phyloP scores from a whole-genome alignment of 2,329 filamentous ascomycete species.

The Cercospora zeae-maydis region DNA sequence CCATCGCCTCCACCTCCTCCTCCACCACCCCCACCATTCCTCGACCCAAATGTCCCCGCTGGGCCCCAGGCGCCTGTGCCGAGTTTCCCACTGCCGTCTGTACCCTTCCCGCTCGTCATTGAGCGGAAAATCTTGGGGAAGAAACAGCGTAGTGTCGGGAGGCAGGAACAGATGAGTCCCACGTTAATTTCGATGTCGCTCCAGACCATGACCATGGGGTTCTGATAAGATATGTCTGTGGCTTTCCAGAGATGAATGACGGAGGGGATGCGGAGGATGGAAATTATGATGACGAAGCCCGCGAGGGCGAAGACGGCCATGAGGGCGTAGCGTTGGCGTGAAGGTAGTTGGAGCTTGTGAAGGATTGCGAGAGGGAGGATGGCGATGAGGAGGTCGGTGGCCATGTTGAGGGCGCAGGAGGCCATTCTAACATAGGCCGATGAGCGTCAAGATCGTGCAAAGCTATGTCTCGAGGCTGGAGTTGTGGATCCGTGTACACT shows the following conservation, averaged over 20 bases:
- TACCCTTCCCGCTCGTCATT: neutral
- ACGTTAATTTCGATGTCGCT: constrained; percentile 36
- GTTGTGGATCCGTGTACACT: neutral
- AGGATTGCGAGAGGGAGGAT: constrained; percentile 36
- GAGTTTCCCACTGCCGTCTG: neutral
- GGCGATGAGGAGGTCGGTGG: constrained; percentile 38
- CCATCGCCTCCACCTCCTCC: too few relatives aligned
- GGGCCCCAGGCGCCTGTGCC: neutral
- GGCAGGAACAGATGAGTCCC: constrained; percentile 37
- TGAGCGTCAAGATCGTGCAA: neutral
- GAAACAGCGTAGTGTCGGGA: constrained; percentile 37
- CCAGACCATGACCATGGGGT: constrained; percentile 35
- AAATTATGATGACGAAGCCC: constrained; percentile 33
- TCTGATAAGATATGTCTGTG: constrained; percentile 30
- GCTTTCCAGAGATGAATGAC: constrained; percentile 26
- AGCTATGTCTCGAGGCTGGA: neutral
- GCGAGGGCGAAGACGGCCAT: constrained; percentile 37
- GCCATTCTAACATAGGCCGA: constrained; percentile 28
- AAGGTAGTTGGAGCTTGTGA: constrained; percentile 33
- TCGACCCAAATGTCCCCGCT: neutral
- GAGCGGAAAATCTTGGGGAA: constrained; percentile 28
- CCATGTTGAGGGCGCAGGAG: constrained; percentile 37
- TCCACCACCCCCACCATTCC: neutral
- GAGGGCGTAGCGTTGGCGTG: constrained; percentile 33
- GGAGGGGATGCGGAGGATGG: constrained; percentile 33